Percentiles rank a stretch among this genome's conserved stretches.
phyloP scores from a whole-genome alignment of 1,284 basidiomycete genomes.

The Singerocomus inundabilis region DNA sequence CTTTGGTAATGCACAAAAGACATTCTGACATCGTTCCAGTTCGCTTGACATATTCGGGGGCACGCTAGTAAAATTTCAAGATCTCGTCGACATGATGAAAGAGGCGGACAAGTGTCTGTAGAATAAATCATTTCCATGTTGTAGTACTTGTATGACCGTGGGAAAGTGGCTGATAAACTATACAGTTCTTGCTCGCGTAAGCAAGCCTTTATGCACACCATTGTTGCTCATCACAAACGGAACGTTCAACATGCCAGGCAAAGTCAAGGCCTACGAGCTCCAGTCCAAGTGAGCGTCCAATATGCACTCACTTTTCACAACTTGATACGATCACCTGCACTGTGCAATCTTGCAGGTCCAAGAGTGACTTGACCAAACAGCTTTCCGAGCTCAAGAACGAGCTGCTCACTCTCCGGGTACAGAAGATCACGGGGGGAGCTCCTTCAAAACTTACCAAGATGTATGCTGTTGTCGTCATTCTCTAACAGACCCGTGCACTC shows the following conservation, averaged over 20 bases:
- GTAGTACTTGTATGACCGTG: constrained; percentile 19
- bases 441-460: constrained; percentile 97
- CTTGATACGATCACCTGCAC: constrained; percentile 4
- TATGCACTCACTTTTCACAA: background rate
- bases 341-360: constrained; percentile 62
- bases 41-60: constrained; percentile 87
- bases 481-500: background rate
- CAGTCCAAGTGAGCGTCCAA: constrained; percentile 82
- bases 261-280: constrained; percentile 98
- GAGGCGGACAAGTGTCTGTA: background rate
- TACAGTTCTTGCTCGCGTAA: constrained; percentile 35
- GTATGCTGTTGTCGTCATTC: constrained; percentile 50
- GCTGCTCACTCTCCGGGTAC: constrained; percentile 90
- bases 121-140: background rate
- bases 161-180: constrained; percentile 39
- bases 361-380: constrained; percentile 97
- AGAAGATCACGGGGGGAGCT: constrained; percentile 97
- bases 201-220: background rate
- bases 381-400: constrained; percentile 95
- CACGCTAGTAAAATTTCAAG: constrained; percentile 65
- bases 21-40: constrained; percentile 36
- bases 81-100: constrained; percentile 47
- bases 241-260: constrained; percentile 67
- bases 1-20: background rate
- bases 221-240: constrained; percentile 24